Evolutionary conservation across 1,284 basidiomycete genomes (phyloP), one percentile per base, ranked within the genome.

Genomic region (Ustilago vetiveriae): DNA sequence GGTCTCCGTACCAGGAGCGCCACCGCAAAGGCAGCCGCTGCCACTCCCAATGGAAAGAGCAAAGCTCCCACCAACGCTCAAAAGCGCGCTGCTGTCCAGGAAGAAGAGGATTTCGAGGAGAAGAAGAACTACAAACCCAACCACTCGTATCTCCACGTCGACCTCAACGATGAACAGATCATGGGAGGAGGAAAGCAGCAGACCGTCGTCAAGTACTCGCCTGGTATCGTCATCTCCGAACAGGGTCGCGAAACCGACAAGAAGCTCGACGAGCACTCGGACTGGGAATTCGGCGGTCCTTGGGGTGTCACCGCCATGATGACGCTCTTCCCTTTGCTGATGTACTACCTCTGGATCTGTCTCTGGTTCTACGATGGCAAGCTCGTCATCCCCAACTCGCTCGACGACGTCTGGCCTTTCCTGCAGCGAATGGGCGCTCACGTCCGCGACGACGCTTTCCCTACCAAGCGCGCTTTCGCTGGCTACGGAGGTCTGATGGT

Each of bases 281-380:
- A 76, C 43, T 80, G 58, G 84, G 94, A 98, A 84, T 98, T 98
- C 78, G 96, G 95, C 72, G 95, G 95, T 8, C 94, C 95, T 38
- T 86, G 86, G 84, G 95, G 96, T 42, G 92, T 94, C 37, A 84
- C 89, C 10, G 90, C 90, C 26, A 98, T 99, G 86, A 98, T 99
- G 91, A 86, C 90, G 26, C 89, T 91, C 48, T 99, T 98, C 83
- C 95, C 95, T 0, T 83, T 89, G 33, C 86, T 92, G 66, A 92
- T 94, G 94, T 98, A 98, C 84, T 98, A 98, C 85, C 88, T 98
- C 72, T 98, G 93, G 92, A 92, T 94, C 73, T 99, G 96, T 58
- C 86, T 98, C 35, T 94, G 91, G 88, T 96, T 94, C 84, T 94
- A 98, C 82, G 90, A 97, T 72, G 95, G 95, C 49, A 86, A 87